Percentiles rank a stretch among this genome's conserved stretches.
Conservation (phyloP, 768 basidiomycete genomes). For the Tulasnella sp. region DNA sequence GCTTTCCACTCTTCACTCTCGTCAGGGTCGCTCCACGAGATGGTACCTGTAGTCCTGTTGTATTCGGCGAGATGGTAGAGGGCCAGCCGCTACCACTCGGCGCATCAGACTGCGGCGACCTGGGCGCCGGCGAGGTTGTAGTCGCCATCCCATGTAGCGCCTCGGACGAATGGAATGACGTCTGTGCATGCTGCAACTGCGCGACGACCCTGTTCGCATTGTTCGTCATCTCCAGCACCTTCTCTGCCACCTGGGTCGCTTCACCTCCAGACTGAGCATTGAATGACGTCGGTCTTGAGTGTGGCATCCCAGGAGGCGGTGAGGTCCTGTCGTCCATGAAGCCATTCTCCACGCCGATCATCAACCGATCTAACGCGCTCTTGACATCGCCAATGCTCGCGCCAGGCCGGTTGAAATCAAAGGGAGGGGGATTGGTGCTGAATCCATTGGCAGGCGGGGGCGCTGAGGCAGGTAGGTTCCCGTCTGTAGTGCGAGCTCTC, state of each 20-base stretch:
- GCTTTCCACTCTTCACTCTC: slow-evolving; percentile 17
- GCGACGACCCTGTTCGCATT: too few relatives aligned
- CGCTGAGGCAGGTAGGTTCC: background rate
- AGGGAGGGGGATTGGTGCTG: background rate
- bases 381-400: slow-evolving; percentile 42
- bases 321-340: slow-evolving; percentile 12
- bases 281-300: background rate
- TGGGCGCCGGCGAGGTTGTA: too few relatives aligned
- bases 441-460: background rate
- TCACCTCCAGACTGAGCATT: background rate
- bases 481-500: background rate
- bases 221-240: too few relatives aligned
- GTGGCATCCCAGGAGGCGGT: background rate
- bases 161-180: too few relatives aligned
- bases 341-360: slow-evolving; percentile 25
- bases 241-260: background rate
- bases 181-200: too few relatives aligned
- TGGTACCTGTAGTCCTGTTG: too few relatives aligned
- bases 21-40: background rate
- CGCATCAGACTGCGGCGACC: too few relatives aligned
- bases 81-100: too few relatives aligned
- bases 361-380: slow-evolving; percentile 58
- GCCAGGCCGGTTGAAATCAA: slow-evolving; percentile 11
- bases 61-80: too few relatives aligned
- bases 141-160: too few relatives aligned